Evolutionary conservation across 257 asterid genomes (phyloP).

Genomic region (Nicotiana knightiana): DNA sequence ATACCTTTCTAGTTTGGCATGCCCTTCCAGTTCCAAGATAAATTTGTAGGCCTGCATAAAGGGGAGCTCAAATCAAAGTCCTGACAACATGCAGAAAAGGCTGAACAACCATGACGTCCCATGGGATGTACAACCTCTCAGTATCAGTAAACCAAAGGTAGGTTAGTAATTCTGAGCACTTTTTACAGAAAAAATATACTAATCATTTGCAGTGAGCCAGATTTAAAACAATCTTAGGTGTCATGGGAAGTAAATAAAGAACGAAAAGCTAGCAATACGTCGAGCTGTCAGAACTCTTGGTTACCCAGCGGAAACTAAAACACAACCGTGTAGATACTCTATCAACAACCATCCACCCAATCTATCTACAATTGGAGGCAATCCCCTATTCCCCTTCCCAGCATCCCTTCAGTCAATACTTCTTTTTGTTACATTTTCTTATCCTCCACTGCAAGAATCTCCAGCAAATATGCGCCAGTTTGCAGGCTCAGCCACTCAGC

Average conservation of each 20-base stretch:
- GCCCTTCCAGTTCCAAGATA: slow-evolving; percentile 19
- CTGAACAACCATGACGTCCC: neutral
- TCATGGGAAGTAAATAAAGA: neutral
- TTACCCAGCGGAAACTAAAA: neutral
- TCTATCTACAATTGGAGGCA: neutral
- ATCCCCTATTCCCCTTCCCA: neutral
- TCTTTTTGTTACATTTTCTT: neutral
- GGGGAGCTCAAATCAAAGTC: slow-evolving; percentile 2
- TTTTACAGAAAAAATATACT: neutral
- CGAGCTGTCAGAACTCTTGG: neutral
- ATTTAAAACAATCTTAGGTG: neutral
- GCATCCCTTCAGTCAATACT: neutral
- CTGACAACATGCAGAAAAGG: neutral
- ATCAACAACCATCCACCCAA: neutral
- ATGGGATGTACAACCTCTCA: neutral
- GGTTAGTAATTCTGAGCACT: neutral
- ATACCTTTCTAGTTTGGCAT: slow-evolving; percentile 6
- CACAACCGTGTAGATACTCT: neutral
- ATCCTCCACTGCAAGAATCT: neutral
- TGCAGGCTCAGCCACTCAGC: neutral
- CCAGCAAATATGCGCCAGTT: neutral
- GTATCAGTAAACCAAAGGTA: neutral
- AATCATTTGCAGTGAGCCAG: neutral
- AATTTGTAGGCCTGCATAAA: slow-evolving; percentile 15
- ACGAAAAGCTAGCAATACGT: neutral